Evolutionary conservation across 352 stramenopile genomes (phyloP), one percentile per base, ranked within the genome.

Genomic region (Globisporangium lucens): DNA sequence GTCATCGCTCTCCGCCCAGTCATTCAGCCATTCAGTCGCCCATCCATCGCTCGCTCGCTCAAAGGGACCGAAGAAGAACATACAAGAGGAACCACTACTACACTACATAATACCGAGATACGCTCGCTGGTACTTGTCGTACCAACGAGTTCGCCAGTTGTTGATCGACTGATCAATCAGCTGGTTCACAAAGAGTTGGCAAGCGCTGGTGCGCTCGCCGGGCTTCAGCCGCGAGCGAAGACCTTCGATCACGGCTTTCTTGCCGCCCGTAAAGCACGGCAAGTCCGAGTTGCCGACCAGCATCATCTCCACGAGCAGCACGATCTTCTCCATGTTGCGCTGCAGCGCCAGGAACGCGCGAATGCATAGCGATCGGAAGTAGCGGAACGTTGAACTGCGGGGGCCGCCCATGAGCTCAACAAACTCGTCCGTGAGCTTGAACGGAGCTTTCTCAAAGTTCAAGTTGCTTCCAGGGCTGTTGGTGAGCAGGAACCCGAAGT

Each of bases 401-500:
- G 93, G 84, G 9, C 97, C 97, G 60, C 95, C 97, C 88, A 99
- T 94, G 8, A 99, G 76, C 66, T 98, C 89, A 4, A 99, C 91
- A 69, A 98, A 98, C 64, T 99, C 96, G 55, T 94, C 77, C 13
- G 97, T 99, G 24, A 99, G 86, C 77, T 99, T 99, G 79, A 99
- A 99, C 0, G 97, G 96, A 24, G 97, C 96, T n/a, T 81, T 87
- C 76, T 99, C 97, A 63, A 99, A 99, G 58, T 96, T 97, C 57
- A 95, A 85, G 69, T 98, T 98, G 71, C 97, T 98, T 17, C 88
- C 88, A 1, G 88, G 88, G 41, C 93, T 98, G 83, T 98, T 99
- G 56, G 89, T 94, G 41, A 99, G 94, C 68, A 98, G 58, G 75
- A 99, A 99, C 17, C 98, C 98, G 78, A 99, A 99, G 80, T 99